Conservation (phyloP, 768 basidiomycete species). For the Suillus tomentosus region DNA sequence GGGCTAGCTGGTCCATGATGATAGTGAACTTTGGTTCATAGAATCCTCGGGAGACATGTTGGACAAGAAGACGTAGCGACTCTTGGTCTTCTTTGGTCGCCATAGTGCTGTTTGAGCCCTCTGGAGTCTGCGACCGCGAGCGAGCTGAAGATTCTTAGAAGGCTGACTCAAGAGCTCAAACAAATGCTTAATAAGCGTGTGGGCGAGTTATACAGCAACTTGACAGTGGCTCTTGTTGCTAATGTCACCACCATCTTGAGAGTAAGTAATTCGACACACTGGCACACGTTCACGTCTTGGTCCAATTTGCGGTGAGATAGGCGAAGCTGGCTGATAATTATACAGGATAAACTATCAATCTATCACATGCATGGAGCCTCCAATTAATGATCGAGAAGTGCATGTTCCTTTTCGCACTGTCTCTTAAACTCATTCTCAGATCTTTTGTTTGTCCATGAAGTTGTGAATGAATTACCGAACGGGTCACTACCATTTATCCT, state of each 20-base stretch:
- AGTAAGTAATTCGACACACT: background rate
- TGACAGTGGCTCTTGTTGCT: background rate
- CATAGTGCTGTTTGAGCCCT: slow-evolving; percentile 36
- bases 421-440: background rate
- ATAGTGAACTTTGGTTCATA: slow-evolving; percentile 93
- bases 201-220: background rate
- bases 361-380: background rate
- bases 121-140: background rate
- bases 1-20: slow-evolving; percentile 90
- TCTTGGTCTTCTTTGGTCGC: slow-evolving; percentile 80
- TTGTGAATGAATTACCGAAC: background rate
- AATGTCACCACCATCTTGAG: background rate
- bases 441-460: background rate
- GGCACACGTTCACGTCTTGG: background rate
- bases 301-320: background rate
- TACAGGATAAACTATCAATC: background rate
- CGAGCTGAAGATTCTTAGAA: background rate
- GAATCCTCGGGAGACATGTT: slow-evolving; percentile 91
- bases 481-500: background rate
- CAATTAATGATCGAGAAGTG: background rate
- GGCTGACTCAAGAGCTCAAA: background rate
- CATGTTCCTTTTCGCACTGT: background rate
- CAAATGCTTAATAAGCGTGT: background rate
- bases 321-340: background rate
- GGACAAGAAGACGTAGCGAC: slow-evolving; percentile 82